Percentiles rank a stretch among this genome's conserved stretches.
phyloP scores from a whole-genome alignment of 1,139 yeast species.

The Pichia sp. region DNA sequence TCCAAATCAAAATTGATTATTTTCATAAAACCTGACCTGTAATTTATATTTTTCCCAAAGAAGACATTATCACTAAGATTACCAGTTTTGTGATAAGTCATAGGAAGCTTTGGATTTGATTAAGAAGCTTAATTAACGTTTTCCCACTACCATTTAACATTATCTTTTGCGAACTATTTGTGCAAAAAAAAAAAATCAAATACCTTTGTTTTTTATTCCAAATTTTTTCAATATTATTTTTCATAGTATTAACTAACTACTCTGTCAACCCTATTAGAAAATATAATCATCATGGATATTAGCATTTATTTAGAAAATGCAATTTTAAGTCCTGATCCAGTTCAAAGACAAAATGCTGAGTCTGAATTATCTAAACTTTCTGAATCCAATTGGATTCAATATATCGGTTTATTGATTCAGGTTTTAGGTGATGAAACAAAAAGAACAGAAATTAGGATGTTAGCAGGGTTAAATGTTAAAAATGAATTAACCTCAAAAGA shows the following conservation, averaged over 20 bases:
- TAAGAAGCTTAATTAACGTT: too few species aligned
- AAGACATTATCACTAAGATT: too few species aligned
- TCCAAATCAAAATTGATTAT: too few species aligned
- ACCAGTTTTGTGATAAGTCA: too few species aligned
- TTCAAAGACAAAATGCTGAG: conserved; percentile 75
- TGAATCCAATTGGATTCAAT: conserved; percentile 68
- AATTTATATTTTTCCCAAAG: too few species aligned
- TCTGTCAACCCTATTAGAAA: too few species aligned
- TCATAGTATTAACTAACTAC: too few species aligned
- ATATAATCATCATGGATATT: conserved; percentile 47
- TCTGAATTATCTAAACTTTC: conserved; percentile 69
- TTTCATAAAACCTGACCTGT: too few species aligned
- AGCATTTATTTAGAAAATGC: conserved; percentile 74
- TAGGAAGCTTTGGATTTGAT: too few species aligned
- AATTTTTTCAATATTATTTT: neutral
- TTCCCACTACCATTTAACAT: too few species aligned
- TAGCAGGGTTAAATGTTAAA: conserved; percentile 85
- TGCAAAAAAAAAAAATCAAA: too few species aligned
- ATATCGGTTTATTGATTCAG: conserved; percentile 62
- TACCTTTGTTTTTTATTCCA: neutral
- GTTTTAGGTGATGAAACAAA: conserved; percentile 64
- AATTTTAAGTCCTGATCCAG: conserved; percentile 58
- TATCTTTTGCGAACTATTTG: neutral
- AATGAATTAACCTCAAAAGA: conserved; percentile 84
- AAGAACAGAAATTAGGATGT: conserved; percentile 78